Percentiles rank a stretch among this genome's conserved stretches.
phyloP scores from a whole-genome alignment of 2,329 filamentous ascomycete species.

The Calonectria ilicicola region DNA sequence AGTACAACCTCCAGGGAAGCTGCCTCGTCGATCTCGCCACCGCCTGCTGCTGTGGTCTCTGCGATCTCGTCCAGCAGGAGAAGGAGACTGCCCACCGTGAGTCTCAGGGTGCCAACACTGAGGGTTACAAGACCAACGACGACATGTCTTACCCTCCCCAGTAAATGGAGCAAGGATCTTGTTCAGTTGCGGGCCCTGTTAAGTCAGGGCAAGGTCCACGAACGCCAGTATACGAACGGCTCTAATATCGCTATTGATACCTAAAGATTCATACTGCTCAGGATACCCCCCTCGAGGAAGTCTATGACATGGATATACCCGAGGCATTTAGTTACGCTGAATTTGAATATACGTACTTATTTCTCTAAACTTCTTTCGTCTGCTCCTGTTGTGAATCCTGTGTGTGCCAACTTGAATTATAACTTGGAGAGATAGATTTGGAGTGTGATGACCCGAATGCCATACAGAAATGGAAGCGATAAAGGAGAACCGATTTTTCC shows the following conservation, averaged over 20 bases:
- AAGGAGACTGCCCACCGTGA: conserved; percentile 59
- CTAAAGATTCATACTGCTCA: conserved; percentile 20
- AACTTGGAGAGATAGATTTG: too few relatives aligned
- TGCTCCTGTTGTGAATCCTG: too few relatives aligned
- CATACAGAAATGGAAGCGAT: too few relatives aligned
- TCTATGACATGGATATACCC: not conserved
- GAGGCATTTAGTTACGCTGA: conserved; percentile 21
- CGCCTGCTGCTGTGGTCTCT: conserved; percentile 60
- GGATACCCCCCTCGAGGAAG: conserved; percentile 34
- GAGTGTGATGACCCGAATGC: too few relatives aligned
- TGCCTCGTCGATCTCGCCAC: conserved; percentile 56
- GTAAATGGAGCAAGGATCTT: not conserved
- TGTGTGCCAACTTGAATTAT: too few relatives aligned
- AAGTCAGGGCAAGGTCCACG: not conserved
- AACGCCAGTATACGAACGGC: conserved; percentile 5
- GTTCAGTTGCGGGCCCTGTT: not conserved
- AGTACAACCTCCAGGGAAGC: conserved; percentile 59
- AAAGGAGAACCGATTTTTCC: too few relatives aligned
- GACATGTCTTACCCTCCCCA: conserved; percentile 34
- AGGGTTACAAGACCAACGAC: conserved; percentile 40
- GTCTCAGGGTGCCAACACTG: conserved; percentile 23
- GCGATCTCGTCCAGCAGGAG: conserved; percentile 59
- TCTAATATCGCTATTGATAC: conserved; percentile 11
- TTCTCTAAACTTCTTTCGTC: not conserved
- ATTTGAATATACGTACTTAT: conserved; percentile 10